A percentile compares a stretch with the other conserved stretches of the same genome.
phyloP scores from a whole-genome alignment of 192 early-diverging fungal genomes.

The Coemansia sp. region DNA sequence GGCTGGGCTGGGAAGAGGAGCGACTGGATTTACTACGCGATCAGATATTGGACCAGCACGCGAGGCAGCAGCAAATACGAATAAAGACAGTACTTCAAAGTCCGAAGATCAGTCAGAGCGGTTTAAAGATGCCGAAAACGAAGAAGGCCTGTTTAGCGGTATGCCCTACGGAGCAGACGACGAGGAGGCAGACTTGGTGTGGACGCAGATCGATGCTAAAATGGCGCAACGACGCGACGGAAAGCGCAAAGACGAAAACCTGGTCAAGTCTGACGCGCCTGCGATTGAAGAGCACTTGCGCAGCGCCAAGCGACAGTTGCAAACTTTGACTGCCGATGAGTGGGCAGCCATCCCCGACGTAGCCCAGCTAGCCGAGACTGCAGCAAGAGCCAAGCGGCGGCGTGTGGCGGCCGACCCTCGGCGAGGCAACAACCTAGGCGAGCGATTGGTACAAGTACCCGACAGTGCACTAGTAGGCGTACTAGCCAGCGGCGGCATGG shows the following conservation, averaged over 20 bases:
- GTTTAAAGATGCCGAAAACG: constrained; percentile 92
- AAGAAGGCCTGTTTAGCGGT: constrained; percentile 85
- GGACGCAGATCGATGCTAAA: constrained; percentile 83
- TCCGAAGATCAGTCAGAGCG: constrained; percentile 14
- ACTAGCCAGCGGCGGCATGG: constrained; percentile 17
- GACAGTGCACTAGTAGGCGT: constrained; percentile 61
- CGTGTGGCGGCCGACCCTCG: constrained; percentile 53
- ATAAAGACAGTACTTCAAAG: constrained; percentile 3
- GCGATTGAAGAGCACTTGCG: constrained; percentile 90
- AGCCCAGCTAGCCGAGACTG: constrained; percentile 71
- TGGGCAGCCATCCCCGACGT: constrained; percentile 77
- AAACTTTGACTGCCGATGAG: constrained; percentile 77
- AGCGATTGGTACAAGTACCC: constrained; percentile 58
- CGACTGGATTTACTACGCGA: constrained; percentile 96
- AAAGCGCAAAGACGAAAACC: constrained; percentile 66
- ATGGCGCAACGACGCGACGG: constrained; percentile 84
- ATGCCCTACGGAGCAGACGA: constrained; percentile 94
- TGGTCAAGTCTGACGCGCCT: constrained; percentile 68
- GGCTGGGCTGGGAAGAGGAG: constrained; percentile 95
- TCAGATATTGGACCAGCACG: constrained; percentile 97
- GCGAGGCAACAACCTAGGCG: constrained; percentile 11
- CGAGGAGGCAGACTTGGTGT: constrained; percentile 96
- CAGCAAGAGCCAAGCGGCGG: constrained; percentile 67
- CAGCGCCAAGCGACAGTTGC: constrained; percentile 85
- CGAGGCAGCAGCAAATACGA: constrained; percentile 61